Evolutionary conservation across 2,329 filamentous ascomycete genomes (phyloP), one percentile per base, ranked within the genome.

Genomic region (Torrubiella hemipterigena): DNA sequence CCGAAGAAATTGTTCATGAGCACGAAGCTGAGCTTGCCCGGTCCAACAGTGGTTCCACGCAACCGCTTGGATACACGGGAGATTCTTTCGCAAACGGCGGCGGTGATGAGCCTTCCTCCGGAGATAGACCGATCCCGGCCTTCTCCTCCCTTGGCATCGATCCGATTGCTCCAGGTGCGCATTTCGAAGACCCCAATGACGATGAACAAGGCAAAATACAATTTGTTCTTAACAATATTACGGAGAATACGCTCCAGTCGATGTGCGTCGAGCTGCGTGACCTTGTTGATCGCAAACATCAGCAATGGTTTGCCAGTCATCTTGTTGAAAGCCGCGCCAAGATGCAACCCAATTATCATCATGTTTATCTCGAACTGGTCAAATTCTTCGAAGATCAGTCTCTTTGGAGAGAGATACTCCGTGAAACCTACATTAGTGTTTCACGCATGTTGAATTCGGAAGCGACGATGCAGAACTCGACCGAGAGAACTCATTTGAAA

Each of bases 211-310:
- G 93, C 53, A 93, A 85, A 53, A 86, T 98, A 23, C 77, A 94
- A 43, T 98, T 98, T 47, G 82, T 93, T 17, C 66, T 98, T 36
- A 98, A 98, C 65, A 98, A 98, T 44, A 78, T 98, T 31, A 96
- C 91, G 0, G 80, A 91, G 44, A 77, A 80, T 25, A 96, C 94
- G 27, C 65, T 98, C 13, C 76, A 83, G 31, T 70, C 79, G 24
- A 95, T 95, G 57, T 79, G 89, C 46, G 68, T 69, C 32, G 86
- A 95, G 42, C 70, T 98, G 22, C 77, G 75, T 30, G 77, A 84
- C 23, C 75, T 82, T 27, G 61, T 98, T 29, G 77, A 85, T 30
- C 73, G 81, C 32, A 77, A 78, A 42, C 81, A 95, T 51, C 82
- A 93, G 47, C 85, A 93, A 49, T 98, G 91, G 91, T 98, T 98